Base-by-base conservation (phyloP, 371 early-diverging fungal genomes). In the Antonospora locustae region DNA sequence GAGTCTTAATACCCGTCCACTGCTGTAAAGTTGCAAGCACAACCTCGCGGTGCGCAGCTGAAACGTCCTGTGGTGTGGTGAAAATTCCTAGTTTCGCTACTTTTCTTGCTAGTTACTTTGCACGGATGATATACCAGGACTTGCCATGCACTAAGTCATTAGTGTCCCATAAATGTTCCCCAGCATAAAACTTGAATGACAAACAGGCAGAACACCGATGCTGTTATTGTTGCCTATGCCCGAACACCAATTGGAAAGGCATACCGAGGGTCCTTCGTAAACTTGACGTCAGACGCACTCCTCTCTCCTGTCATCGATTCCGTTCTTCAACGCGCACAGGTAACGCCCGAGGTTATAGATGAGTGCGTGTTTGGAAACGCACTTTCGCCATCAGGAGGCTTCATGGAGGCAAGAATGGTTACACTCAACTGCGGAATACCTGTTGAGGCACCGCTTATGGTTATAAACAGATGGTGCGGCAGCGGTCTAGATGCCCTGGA, bases 401-500 rank as follows among this genome's bases (percentile, higher is more conserved):
- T 90, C 72, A 85, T 86, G 78, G 90, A 90, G 43, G 88, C 91
- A 41, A 83, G 90, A 46, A 89, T 90, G 74, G 91, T 83, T 39
- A 85, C 88, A 22, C 70, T 91, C 34, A 81, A 92, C 11, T 34
- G 36, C n/a, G 80, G 62, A 16, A 17, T 59, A 7, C 77, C 80
- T 28, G 81, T 85, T 47, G 77, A 79, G 28, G 79, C 83, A 44
- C 78, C 85, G 41, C 76, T 87, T 55, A 79, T 78, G 67, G 87
- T 89, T 50, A 80, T 87, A 70, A 93, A 93, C 81, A 82, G 91
- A 41, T 88, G 88, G 76, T 93, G 91, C 79, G 90, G 88, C 44
- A 83, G 84, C 59, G 91, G 94, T 65, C 80, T 93, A 46, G 88
- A 91, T 72, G 88, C 91, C 23, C 81, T 86, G 51, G 86, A 82